Percentiles rank a stretch among this genome's conserved stretches.
Conservation (phyloP, 768 basidiomycete genomes). For the Russula sp. region DNA sequence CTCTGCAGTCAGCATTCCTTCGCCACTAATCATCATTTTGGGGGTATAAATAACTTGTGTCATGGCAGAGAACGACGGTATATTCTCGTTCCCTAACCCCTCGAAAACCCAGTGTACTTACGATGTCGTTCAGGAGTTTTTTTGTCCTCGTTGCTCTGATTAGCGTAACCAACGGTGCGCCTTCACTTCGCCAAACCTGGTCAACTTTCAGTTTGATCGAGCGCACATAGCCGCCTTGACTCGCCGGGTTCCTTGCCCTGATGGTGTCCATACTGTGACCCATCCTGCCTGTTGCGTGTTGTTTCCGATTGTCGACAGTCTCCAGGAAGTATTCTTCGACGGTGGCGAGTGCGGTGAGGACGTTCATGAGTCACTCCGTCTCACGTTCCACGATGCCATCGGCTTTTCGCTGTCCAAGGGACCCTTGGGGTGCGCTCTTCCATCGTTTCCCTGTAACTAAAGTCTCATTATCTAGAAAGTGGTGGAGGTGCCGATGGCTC, state of each 20-base stretch:
- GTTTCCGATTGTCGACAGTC: conserved; percentile 31
- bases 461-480: not conserved
- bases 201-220: not conserved
- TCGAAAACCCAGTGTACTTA: not conserved
- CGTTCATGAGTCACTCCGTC: conserved; percentile 28
- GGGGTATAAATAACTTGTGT: not conserved
- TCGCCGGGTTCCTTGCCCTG: conserved; percentile 29
- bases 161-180: conserved; percentile 21
- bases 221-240: conserved; percentile 22
- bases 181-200: not conserved
- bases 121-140: conserved; percentile 27
- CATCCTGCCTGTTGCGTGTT: conserved; percentile 32
- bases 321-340: conserved; percentile 30
- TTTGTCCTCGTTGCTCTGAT: conserved; percentile 20
- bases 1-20: not conserved
- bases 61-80: not conserved
- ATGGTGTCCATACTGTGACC: conserved; percentile 29
- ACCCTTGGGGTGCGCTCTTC: conserved; percentile 15
- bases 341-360: conserved; percentile 31
- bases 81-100: not conserved
- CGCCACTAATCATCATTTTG: not conserved
- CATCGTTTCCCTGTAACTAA: not conserved
- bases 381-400: conserved; percentile 30
- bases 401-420: conserved; percentile 18
- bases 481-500: conserved; percentile 43